Conservation (phyloP, 257 asterid species). For the Nyctanthes arbortristis region DNA sequence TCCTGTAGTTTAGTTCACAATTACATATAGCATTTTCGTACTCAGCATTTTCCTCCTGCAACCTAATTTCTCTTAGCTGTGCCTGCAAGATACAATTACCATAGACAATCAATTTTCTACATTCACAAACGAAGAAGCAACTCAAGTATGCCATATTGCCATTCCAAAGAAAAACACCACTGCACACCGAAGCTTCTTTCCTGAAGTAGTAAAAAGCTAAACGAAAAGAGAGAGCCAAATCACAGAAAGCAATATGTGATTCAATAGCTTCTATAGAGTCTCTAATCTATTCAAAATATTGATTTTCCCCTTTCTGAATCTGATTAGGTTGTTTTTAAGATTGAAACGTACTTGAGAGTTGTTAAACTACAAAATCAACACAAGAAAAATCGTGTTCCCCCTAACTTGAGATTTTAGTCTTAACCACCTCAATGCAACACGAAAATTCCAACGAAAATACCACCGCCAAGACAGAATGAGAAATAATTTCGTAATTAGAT, state of each 20-base stretch:
- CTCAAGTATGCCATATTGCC: background rate
- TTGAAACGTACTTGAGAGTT: background rate
- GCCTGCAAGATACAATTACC: constrained; percentile 40
- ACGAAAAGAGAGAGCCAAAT: background rate
- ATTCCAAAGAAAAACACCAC: constrained; percentile 10
- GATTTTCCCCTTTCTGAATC: background rate
- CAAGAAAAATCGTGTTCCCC: background rate
- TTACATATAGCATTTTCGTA: constrained; percentile 63
- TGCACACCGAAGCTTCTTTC: background rate
- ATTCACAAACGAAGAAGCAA: constrained; percentile 9
- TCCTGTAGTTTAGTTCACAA: constrained; percentile 73
- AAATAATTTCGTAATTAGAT: background rate
- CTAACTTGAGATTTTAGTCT: background rate
- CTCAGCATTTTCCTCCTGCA: constrained; percentile 86
- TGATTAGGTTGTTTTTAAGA: background rate
- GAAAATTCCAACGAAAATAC: background rate
- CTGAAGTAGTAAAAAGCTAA: background rate
- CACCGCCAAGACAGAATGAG: background rate
- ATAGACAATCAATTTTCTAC: constrained; percentile 2
- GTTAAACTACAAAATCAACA: background rate
- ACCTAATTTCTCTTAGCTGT: constrained; percentile 66
- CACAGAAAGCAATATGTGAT: background rate
- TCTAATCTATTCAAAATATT: background rate
- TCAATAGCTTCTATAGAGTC: constrained; percentile 4
- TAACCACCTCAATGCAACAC: too few species aligned